phyloP scores from a whole-genome alignment of 768 basidiomycete genomes.

The Lyophyllum semitale region DNA sequence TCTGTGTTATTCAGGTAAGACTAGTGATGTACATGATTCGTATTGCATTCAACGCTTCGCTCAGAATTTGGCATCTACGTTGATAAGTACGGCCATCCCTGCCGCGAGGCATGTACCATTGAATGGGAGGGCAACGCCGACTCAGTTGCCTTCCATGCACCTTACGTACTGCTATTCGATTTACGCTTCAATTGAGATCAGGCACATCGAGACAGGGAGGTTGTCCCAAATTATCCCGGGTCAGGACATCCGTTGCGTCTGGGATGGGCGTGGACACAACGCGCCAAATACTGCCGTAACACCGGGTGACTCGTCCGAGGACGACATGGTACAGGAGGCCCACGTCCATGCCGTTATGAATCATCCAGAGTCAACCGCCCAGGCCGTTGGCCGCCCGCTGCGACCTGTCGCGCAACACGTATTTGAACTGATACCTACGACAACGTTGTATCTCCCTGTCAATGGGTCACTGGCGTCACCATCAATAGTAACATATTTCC shows the following conservation, averaged over 20 bases:
- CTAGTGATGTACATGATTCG: neutral
- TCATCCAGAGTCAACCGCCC: conserved; percentile 31
- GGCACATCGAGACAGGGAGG: neutral
- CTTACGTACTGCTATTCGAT: neutral
- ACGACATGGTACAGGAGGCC: conserved; percentile 52
- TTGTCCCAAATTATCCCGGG: neutral
- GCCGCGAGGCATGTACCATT: too few species aligned
- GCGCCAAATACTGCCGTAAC: neutral
- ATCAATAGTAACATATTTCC: conserved; percentile 52
- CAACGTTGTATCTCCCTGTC: conserved; percentile 72
- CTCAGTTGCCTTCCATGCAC: neutral
- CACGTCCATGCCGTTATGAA: neutral
- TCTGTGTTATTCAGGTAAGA: neutral
- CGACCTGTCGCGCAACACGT: conserved; percentile 69
- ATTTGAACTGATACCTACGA: conserved; percentile 77
- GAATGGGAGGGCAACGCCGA: neutral
- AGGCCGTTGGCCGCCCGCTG: conserved; percentile 36
- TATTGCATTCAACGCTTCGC: neutral
- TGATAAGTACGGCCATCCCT: neutral
- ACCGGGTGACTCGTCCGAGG: conserved; percentile 28
- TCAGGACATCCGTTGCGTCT: neutral
- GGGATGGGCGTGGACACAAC: neutral
- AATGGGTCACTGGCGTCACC: conserved; percentile 59
- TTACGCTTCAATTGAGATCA: neutral
- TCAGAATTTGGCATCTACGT: neutral